Evolutionary conservation across 768 basidiomycete species (phyloP).

Genomic region (Boletus bicolor): DNA sequence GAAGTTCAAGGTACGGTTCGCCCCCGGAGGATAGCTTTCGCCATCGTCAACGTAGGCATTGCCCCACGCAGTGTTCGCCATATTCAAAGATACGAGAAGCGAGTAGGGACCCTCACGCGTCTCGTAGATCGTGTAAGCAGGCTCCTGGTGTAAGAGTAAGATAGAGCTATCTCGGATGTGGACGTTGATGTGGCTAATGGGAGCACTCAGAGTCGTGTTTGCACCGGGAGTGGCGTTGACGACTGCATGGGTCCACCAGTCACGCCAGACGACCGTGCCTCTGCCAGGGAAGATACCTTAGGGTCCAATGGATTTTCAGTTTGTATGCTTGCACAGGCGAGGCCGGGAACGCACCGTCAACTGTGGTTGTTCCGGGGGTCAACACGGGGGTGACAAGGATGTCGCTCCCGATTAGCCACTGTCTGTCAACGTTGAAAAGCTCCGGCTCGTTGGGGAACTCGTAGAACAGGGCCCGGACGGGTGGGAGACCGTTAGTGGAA

Average conservation of each 20-base stretch:
- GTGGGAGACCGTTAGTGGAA: constrained; percentile 62
- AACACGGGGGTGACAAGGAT: constrained; percentile 78
- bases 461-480: constrained; percentile 72
- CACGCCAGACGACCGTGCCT: constrained; percentile 59
- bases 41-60: constrained; percentile 72
- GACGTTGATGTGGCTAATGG: constrained; percentile 72
- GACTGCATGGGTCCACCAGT: constrained; percentile 67
- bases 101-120: constrained; percentile 60
- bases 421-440: constrained; percentile 56
- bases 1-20: constrained; percentile 47
- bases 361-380: constrained; percentile 61
- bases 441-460: constrained; percentile 74
- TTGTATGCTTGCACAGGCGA: not conserved
- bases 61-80: constrained; percentile 51
- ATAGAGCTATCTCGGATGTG: constrained; percentile 70
- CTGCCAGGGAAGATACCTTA: constrained; percentile 65
- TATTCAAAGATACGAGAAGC: constrained; percentile 55
- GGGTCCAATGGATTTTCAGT: not conserved
- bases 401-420: constrained; percentile 69
- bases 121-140: constrained; percentile 67
- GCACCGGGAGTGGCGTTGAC: constrained; percentile 41
- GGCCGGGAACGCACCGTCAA: constrained; percentile 46
- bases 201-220: constrained; percentile 55
- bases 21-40: constrained; percentile 54
- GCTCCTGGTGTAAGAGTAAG: constrained; percentile 57